Conservation (phyloP, 2,329 filamentous ascomycete genomes). For the Cryphonectria nitschkei region DNA sequence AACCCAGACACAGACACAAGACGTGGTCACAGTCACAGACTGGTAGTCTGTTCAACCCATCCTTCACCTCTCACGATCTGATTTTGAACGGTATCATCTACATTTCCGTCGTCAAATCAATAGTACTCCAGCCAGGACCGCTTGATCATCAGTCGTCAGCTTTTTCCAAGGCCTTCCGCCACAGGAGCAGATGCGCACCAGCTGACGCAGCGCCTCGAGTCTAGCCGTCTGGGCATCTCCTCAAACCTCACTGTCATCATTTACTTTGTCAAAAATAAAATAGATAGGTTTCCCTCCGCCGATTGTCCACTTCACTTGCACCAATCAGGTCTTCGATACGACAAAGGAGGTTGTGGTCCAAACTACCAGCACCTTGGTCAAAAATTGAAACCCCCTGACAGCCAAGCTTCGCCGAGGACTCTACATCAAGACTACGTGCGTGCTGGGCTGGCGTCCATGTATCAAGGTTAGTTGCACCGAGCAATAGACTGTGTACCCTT, state of each 20-base stretch:
- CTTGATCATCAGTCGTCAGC: not conserved
- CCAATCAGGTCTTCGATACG: not conserved
- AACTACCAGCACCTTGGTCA: not conserved
- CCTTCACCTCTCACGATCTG: no score
- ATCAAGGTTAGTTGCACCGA: constrained; percentile 3
- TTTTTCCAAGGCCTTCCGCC: constrained; percentile 10
- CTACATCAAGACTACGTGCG: not conserved
- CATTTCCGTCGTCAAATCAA: not conserved
- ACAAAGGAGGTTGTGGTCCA: not conserved
- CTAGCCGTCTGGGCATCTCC: not conserved
- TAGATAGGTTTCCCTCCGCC: not conserved
- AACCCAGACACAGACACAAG: not conserved
- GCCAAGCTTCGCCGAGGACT: not conserved
- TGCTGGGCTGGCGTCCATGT: not conserved
- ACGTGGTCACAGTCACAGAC: not conserved
- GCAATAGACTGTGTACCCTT: not conserved
- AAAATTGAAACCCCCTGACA: constrained; percentile 1
- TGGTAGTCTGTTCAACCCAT: not conserved
- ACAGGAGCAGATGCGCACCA: constrained; percentile 3
- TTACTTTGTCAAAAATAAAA: not conserved
- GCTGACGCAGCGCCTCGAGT: constrained; percentile 3
- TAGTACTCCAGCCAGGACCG: not conserved
- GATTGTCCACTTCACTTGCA: not conserved
- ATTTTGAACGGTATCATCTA: not conserved
- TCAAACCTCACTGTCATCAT: not conserved